Conservation (phyloP, 2,329 filamentous ascomycete species). For the Sarocladium strictum region DNA sequence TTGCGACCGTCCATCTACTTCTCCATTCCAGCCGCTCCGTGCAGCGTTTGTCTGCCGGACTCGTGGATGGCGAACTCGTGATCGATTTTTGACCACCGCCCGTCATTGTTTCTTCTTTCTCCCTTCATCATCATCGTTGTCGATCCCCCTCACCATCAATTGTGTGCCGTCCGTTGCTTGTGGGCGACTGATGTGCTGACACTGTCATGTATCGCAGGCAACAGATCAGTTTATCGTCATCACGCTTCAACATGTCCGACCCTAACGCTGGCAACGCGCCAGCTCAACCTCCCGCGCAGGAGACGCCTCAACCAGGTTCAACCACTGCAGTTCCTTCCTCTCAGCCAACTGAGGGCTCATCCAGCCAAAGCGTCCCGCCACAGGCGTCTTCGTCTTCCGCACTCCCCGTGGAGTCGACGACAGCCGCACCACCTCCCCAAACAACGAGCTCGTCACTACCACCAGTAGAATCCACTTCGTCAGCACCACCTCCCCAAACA, state of each 20-base stretch:
- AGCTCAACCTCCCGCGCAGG: constrained; percentile 13
- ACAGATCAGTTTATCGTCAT: constrained; percentile 9
- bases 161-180: neutral
- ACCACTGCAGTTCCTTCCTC: constrained; percentile 11
- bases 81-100: neutral
- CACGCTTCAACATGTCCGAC: constrained; percentile 10
- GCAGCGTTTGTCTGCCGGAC: neutral
- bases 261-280: constrained; percentile 6
- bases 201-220: constrained; percentile 7
- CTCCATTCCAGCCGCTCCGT: neutral
- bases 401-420: neutral
- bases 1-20: neutral
- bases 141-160: neutral
- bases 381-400: neutral
- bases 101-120: neutral
- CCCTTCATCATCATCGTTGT: neutral
- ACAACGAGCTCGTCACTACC: neutral
- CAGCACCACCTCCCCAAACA: constrained; percentile 10
- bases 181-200: neutral
- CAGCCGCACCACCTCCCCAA: neutral
- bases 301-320: constrained; percentile 11
- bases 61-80: neutral
- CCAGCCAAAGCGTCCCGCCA: constrained; percentile 15
- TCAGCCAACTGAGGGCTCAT: constrained; percentile 11
- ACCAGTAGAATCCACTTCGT: constrained; percentile 14